Base-by-base conservation (phyloP, 202 grass and related monocot genomes). In the Musa balbisiana region DNA sequence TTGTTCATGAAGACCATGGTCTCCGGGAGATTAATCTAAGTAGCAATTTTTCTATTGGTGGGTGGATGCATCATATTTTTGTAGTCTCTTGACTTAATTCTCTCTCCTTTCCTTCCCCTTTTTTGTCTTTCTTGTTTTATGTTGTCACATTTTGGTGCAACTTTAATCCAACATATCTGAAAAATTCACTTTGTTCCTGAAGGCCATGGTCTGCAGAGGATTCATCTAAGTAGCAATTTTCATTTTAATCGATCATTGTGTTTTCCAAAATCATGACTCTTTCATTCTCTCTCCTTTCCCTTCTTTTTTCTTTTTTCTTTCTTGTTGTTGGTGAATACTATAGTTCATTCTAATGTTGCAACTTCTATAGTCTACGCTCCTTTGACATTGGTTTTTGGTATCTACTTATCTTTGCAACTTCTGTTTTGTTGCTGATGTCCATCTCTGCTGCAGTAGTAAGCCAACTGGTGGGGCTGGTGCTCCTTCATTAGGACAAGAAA, bases 401-500 rank as follows among this genome's bases (percentile, higher is more conserved):
- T 26, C 9, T 1, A 11, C 22, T 70, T 14, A 51, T 19, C 33
- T 70, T 20, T 70, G 9, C n/a, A n/a, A 2, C 17, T 52, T 25
- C 33, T 70, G 58, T 75, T 53, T 72, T 82, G 79, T 71, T 80
- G 75, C 54, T 88, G 69, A 60, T 77, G 73, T 55, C 15, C 62
- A 15, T 76, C 1, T 86, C 77, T 77, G 72, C 58, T 95, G 83
- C 84, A 95, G 91, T 89, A 99, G 95, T 87, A 99, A 89, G 82
- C 85, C 91, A 87, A 87, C 91, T 78, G 71, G 87, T 87, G 87
- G 77, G 62, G 72, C 70, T 55, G 79, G 74, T 70, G 86, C 72
- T 12, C 79, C 83, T 85, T 80, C 80, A 83, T 51, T 76, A 77
- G 95, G 88, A 75, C 84, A 92, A 78, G 93, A 99, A 71, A 83